Conservation (phyloP, 768 basidiomycete genomes). For the Agrocybe praecox region DNA sequence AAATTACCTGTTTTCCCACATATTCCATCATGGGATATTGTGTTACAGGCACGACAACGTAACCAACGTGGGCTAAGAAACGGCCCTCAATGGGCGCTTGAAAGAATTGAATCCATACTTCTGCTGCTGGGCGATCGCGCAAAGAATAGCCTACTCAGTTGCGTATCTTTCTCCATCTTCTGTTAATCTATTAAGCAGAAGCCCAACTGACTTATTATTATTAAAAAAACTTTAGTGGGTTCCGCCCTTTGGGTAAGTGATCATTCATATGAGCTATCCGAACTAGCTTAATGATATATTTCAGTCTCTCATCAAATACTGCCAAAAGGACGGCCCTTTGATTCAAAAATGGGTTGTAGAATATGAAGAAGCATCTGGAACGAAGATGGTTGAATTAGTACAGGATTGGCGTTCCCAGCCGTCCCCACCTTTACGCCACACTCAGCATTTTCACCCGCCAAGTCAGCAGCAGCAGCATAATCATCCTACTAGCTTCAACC, state of each 20-base stretch:
- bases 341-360: slow-evolving; percentile 62
- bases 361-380: slow-evolving; percentile 70
- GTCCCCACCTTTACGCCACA: slow-evolving; percentile 37
- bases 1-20: slow-evolving; percentile 6
- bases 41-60: slow-evolving; percentile 40
- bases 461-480: slow-evolving; percentile 16
- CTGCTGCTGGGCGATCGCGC: slow-evolving; percentile 51
- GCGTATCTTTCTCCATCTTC: slow-evolving; percentile 21
- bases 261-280: slow-evolving; percentile 4
- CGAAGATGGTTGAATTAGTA: slow-evolving; percentile 52
- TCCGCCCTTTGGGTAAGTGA: slow-evolving; percentile 60
- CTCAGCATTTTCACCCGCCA: slow-evolving; percentile 22
- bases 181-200: not conserved
- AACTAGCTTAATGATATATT: slow-evolving; percentile 10
- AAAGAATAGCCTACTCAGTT: slow-evolving; percentile 48
- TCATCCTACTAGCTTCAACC: slow-evolving; percentile 19
- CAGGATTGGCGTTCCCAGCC: slow-evolving; percentile 40
- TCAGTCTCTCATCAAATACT: slow-evolving; percentile 71
- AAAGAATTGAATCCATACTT: slow-evolving; percentile 44
- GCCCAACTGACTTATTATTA: slow-evolving; percentile 5
- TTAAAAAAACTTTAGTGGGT: slow-evolving; percentile 43
- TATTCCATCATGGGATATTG: slow-evolving; percentile 14
- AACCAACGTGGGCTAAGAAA: slow-evolving; percentile 34
- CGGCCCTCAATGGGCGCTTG: slow-evolving; percentile 46
- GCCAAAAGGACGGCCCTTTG: slow-evolving; percentile 53